These are phyloP conservation scores for Anaeromyces robustus DNA, from an alignment of 192 early-diverging fungal genomes.

Conservation along the genomic window DNA sequence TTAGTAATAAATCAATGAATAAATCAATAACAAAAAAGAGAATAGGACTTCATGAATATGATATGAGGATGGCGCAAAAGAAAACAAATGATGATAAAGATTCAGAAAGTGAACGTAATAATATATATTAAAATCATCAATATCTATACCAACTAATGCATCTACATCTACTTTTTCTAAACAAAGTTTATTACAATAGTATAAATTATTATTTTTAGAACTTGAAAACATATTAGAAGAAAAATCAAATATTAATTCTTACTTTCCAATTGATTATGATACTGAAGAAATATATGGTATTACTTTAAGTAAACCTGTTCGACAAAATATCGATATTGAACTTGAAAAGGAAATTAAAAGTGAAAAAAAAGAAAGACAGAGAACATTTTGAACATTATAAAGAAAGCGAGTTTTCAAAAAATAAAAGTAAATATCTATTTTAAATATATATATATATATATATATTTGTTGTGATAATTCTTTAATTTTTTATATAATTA, in stretches of 20 bases:
- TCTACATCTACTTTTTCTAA: not conserved
- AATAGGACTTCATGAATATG: not conserved
- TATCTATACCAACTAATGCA: not conserved
- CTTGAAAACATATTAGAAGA: not conserved
- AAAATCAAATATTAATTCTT: not conserved
- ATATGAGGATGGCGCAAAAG: not conserved
- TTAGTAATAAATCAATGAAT: not conserved
- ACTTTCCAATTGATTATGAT: not conserved
- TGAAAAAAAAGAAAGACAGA: not conserved
- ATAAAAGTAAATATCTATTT: not conserved
- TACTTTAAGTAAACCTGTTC: not conserved
- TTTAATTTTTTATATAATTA: no score
- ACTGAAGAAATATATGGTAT: not conserved
- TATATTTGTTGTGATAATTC: no score
- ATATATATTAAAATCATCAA: not conserved
- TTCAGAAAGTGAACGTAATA: not conserved
- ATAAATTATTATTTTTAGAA: not conserved
- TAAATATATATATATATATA: no score
- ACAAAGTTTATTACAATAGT: no score
- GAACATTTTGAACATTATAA: not conserved
- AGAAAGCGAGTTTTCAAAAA: not conserved
- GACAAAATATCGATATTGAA: not conserved
- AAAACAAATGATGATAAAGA: not conserved
- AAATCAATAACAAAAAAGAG: not conserved
- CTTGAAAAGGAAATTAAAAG: not conserved